Conservation (phyloP, 345 rosid genomes). For the Salix caprea region DNA sequence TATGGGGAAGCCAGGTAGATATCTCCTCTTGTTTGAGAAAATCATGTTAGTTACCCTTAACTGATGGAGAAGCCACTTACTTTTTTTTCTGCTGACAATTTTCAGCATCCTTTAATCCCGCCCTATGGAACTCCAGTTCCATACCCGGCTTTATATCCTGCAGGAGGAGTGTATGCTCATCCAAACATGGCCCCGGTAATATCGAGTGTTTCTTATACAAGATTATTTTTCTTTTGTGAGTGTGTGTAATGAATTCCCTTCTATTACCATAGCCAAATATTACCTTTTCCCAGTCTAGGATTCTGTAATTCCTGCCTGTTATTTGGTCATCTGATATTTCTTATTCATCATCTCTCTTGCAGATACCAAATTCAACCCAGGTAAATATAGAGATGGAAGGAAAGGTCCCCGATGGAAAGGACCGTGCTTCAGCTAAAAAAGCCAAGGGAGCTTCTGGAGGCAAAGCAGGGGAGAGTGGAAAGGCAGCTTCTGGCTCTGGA, state of each 20-base stretch:
- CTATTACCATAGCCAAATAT: not conserved
- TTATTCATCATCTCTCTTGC: constrained; percentile 3
- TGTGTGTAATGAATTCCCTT: not conserved
- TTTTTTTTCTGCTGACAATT: constrained; percentile 11
- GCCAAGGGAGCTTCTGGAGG: constrained; percentile 53
- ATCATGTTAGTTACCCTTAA: not conserved
- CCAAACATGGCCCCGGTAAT: constrained; percentile 73
- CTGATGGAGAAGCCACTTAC: constrained; percentile 3
- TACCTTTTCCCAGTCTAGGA: not conserved
- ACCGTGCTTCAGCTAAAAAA: constrained; percentile 56
- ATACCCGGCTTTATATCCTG: constrained; percentile 84
- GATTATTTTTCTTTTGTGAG: not conserved
- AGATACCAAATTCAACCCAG: constrained; percentile 56
- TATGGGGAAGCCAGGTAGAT: constrained; percentile 90
- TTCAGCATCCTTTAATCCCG: constrained; percentile 84
- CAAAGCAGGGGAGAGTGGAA: constrained; percentile 59
- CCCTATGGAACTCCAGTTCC: constrained; percentile 95
- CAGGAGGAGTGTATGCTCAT: constrained; percentile 87
- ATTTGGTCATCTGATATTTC: not conserved
- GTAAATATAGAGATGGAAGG: constrained; percentile 43
- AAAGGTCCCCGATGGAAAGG: constrained; percentile 51
- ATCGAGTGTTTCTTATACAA: not conserved
- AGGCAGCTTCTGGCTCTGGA: constrained; percentile 78
- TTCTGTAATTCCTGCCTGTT: not conserved
- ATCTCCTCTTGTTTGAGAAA: not conserved